A percentile compares a stretch with the other conserved stretches of the same genome.
Conservation (phyloP, 2,329 filamentous ascomycete genomes). For the Bipolaris sorokiniana region DNA sequence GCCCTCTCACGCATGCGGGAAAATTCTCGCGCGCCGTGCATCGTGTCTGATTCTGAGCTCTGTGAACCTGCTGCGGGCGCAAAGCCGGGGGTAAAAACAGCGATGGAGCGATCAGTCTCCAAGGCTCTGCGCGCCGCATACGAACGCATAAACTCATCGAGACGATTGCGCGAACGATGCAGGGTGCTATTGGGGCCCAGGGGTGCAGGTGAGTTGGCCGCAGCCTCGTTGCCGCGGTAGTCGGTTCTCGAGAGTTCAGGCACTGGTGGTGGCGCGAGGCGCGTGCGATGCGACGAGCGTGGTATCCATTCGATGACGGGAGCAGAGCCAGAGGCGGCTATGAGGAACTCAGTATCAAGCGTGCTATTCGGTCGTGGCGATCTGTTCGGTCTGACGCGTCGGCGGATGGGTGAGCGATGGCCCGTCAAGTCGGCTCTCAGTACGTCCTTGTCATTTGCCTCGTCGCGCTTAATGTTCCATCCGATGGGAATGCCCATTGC, state of each 20-base stretch:
- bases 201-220: slow-evolving; percentile 21
- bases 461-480: slow-evolving; percentile 57
- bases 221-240: slow-evolving; percentile 24
- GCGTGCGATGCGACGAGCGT: slow-evolving; percentile 30
- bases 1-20: slow-evolving; percentile 10
- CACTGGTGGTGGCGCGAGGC: slow-evolving; percentile 41
- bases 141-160: slow-evolving; percentile 23
- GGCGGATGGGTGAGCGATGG: slow-evolving; percentile 64
- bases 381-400: slow-evolving; percentile 48
- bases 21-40: slow-evolving; percentile 11
- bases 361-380: slow-evolving; percentile 27
- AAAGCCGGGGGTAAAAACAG: slow-evolving; percentile 45
- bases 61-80: slow-evolving; percentile 38
- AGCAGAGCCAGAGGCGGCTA: slow-evolving; percentile 20
- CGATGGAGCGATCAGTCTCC: slow-evolving; percentile 27
- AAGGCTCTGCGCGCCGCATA: slow-evolving; percentile 18
- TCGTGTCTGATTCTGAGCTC: slow-evolving; percentile 10
- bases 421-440: slow-evolving; percentile 61
- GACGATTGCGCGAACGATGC: slow-evolving; percentile 18
- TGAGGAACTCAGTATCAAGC: slow-evolving; percentile 27
- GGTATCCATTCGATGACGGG: slow-evolving; percentile 19
- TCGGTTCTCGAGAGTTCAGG: slow-evolving; percentile 38
- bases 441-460: slow-evolving; percentile 51
- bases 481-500: slow-evolving; percentile 60
- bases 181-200: slow-evolving; percentile 23